Evolutionary conservation across 306 rosid species (phyloP).

Genomic region (Hippophae rhamnoides): DNA sequence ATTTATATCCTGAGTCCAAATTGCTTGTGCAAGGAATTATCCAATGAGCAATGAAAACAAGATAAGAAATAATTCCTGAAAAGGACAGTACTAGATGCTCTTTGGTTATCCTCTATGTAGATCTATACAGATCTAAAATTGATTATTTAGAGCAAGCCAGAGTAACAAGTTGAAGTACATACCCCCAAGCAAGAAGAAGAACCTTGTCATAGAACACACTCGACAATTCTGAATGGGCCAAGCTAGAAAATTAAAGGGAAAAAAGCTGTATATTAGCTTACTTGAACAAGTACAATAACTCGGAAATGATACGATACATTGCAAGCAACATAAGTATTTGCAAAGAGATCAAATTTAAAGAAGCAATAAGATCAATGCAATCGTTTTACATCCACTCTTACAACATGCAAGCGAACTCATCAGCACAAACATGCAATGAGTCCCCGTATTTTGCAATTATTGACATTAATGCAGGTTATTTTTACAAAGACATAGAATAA

Average conservation of each 20-base stretch:
- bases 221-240: constrained; percentile 88
- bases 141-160: not conserved
- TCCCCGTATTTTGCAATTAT: no score
- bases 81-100: not conserved
- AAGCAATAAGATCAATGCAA: no score
- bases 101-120: constrained; percentile 8
- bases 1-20: not conserved
- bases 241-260: constrained; percentile 37
- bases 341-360: no score
- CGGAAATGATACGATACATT: no score
- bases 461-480: no score
- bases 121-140: not conserved
- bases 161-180: constrained; percentile 13
- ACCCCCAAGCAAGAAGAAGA: constrained; percentile 57
- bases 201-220: constrained; percentile 87
- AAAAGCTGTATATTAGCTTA: constrained; percentile 3
- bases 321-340: no score
- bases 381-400: no score
- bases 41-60: not conserved
- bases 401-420: no score
- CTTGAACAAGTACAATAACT: not conserved
- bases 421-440: no score
- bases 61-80: not conserved
- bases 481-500: no score
- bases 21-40: constrained; percentile 5